Conservation (phyloP, 257 asterid genomes). For the Petunia axillaris region DNA sequence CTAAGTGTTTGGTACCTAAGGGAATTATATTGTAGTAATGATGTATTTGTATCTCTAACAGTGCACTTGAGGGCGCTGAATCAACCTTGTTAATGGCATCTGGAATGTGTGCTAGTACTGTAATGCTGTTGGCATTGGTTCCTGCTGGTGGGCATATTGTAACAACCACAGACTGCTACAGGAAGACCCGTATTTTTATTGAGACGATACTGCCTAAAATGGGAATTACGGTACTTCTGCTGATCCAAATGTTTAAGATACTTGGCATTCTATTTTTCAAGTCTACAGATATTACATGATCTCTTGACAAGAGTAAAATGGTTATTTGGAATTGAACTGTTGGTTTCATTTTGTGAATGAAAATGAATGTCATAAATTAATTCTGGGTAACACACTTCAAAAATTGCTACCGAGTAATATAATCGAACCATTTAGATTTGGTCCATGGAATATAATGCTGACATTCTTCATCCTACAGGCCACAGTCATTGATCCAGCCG, state of each 20-base stretch:
- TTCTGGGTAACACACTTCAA: slow-evolving; percentile 10
- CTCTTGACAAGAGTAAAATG: background rate
- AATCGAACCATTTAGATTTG: background rate
- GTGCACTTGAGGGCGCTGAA: slow-evolving; percentile 97
- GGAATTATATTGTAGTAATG: slow-evolving; percentile 17
- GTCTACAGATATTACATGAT: background rate
- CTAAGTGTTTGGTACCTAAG: background rate
- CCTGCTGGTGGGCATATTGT: slow-evolving; percentile 96
- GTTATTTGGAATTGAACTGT: background rate
- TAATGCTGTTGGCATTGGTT: slow-evolving; percentile 78
- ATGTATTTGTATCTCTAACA: slow-evolving; percentile 39
- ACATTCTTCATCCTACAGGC: slow-evolving; percentile 51
- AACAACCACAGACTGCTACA: slow-evolving; percentile 91
- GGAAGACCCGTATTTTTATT: slow-evolving; percentile 84
- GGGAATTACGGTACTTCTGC: slow-evolving; percentile 70
- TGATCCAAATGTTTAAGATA: background rate
- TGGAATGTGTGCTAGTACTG: slow-evolving; percentile 94
- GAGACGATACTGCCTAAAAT: slow-evolving; percentile 84
- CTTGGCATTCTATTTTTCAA: background rate
- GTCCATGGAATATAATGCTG: background rate
- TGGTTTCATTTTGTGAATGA: background rate
- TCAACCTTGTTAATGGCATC: slow-evolving; percentile 81
- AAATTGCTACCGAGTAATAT: background rate
- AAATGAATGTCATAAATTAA: background rate
- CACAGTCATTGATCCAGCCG: slow-evolving; percentile 94